Evolutionary conservation across 129 eudicot genomes (phyloP).

Genomic region (Flaveria trinervia): DNA sequence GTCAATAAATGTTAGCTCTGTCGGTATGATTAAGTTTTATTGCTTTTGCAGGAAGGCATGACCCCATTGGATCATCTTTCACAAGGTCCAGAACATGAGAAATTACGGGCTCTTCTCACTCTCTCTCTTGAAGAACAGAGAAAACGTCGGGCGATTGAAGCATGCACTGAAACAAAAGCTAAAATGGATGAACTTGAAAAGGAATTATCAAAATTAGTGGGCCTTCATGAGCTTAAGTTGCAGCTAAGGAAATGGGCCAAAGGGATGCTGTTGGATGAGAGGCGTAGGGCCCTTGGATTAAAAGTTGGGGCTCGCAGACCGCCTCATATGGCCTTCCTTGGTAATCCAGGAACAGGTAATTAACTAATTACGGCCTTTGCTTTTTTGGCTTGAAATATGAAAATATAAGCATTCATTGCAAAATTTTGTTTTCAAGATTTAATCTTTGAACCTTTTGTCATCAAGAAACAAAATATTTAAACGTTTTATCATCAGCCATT

Average conservation of each 20-base stretch:
- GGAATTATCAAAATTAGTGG: conserved; percentile 68
- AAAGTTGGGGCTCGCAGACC: conserved; percentile 65
- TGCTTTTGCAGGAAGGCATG: conserved; percentile 25
- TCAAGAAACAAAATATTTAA: background rate
- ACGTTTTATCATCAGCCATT: background rate
- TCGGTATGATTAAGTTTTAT: conserved; percentile 1
- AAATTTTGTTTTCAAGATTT: background rate
- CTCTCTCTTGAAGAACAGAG: conserved; percentile 26
- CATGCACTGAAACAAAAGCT: conserved; percentile 29
- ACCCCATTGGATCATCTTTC: conserved; percentile 32
- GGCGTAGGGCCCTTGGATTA: conserved; percentile 79
- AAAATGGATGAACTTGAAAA: conserved; percentile 62
- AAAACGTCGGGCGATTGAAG: conserved; percentile 21
- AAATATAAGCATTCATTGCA: background rate
- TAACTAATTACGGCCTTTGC: background rate
- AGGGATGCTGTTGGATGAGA: conserved; percentile 89
- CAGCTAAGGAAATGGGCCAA: conserved; percentile 88
- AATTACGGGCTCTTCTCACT: conserved; percentile 18
- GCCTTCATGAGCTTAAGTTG: conserved; percentile 65
- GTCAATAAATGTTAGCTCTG: background rate
- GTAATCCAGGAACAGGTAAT: conserved; percentile 21
- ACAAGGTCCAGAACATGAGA: conserved; percentile 26
- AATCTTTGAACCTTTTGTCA: background rate
- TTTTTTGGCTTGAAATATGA: background rate
- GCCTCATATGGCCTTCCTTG: conserved; percentile 69